Percentiles rank a stretch among this genome's conserved stretches.
Evolutionary conservation across 2,329 filamentous ascomycete genomes (phyloP).

Genomic region (Exophiala aquamarina): DNA sequence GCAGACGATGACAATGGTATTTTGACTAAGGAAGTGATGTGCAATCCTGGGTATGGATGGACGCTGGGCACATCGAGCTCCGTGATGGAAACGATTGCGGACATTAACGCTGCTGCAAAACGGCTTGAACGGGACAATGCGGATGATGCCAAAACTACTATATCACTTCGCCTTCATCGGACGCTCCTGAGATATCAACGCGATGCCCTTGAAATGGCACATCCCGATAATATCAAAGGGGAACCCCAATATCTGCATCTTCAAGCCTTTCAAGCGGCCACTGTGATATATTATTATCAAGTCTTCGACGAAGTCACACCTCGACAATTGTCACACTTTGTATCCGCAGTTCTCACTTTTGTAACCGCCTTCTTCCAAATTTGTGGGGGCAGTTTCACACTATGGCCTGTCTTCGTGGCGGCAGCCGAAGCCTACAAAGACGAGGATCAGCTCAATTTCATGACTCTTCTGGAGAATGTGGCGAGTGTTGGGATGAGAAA

Average conservation of each 20-base stretch:
- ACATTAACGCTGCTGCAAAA: neutral
- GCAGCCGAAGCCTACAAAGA: constrained; percentile 1
- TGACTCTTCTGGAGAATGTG: neutral
- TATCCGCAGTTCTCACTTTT: constrained; percentile 1
- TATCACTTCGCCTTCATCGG: neutral
- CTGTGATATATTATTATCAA: constrained; percentile 3
- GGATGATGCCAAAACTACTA: neutral
- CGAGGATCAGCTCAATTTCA: neutral
- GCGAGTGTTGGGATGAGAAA: neutral
- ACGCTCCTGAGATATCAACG: neutral
- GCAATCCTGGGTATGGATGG: constrained; percentile 1
- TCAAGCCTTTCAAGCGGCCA: constrained; percentile 1
- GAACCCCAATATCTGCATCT: neutral
- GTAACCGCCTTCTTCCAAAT: no score
- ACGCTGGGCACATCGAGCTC: constrained; percentile 5
- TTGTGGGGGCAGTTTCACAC: no score
- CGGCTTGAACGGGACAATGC: neutral
- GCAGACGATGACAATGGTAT: neutral
- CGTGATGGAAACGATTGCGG: constrained; percentile 1
- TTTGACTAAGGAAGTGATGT: neutral
- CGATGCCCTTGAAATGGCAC: neutral
- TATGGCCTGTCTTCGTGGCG: constrained; percentile 1
- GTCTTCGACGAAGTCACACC: neutral
- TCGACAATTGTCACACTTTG: neutral
- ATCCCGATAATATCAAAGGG: neutral